Evolutionary conservation across 2,329 filamentous ascomycete genomes (phyloP).

Genomic region (Alternaria metachromatica): DNA sequence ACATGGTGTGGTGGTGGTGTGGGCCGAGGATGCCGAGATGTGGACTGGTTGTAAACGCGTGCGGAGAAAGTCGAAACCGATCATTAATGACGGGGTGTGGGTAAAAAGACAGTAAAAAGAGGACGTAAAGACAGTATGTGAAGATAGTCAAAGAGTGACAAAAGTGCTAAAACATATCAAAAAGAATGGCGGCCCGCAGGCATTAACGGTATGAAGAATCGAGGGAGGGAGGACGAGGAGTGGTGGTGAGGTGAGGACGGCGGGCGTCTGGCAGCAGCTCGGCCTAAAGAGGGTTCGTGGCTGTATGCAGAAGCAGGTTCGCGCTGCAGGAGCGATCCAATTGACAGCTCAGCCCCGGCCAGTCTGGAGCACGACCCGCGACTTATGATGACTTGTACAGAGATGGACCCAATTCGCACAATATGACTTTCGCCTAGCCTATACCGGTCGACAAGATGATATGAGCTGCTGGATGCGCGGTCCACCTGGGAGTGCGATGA

Average conservation of each 20-base stretch:
- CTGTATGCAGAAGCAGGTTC: constrained; percentile 33
- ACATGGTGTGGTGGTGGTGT: constrained; percentile 38
- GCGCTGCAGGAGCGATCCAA: constrained; percentile 43
- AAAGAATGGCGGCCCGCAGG: constrained; percentile 45
- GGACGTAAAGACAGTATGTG: constrained; percentile 26
- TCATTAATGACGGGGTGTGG: constrained; percentile 40
- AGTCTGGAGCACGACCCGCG: constrained; percentile 38
- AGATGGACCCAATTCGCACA: constrained; percentile 21
- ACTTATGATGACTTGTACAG: constrained; percentile 18
- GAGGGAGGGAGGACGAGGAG: constrained; percentile 36
- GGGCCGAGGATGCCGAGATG: constrained; percentile 30
- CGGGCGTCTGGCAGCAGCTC: constrained; percentile 25
- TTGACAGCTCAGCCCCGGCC: constrained; percentile 33
- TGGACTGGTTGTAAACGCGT: constrained; percentile 27
- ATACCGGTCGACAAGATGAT: not conserved
- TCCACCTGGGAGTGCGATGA: constrained; percentile 23
- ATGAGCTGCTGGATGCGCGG: constrained; percentile 1
- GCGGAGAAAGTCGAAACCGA: constrained; percentile 30
- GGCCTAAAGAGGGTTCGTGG: constrained; percentile 35
- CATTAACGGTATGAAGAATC: constrained; percentile 43
- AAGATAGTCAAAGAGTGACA: constrained; percentile 43
- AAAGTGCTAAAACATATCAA: constrained; percentile 44
- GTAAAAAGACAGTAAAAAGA: constrained; percentile 20
- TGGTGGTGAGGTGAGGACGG: constrained; percentile 38
- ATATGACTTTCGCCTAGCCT: constrained; percentile 12